phyloP scores from a whole-genome alignment of 2,329 filamentous ascomycete species.

The Cytospora piceicola region DNA sequence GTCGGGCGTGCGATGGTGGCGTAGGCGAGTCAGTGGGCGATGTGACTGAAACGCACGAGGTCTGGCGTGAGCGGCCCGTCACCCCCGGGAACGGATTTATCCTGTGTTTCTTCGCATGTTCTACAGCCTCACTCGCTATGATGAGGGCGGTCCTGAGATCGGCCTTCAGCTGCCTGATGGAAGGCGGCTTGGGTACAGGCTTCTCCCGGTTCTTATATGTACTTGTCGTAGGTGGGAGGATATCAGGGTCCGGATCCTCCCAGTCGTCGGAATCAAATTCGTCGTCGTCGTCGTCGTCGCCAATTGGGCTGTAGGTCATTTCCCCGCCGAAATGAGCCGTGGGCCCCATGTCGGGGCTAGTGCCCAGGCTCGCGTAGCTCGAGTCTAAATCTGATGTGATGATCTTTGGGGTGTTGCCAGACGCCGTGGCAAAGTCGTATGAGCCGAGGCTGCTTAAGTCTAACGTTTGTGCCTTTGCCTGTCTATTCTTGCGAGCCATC shows the following conservation, averaged over 20 bases:
- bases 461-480: slow-evolving; percentile 58
- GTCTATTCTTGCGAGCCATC: slow-evolving; percentile 69
- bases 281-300: slow-evolving; percentile 48
- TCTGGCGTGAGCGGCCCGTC: slow-evolving; percentile 36
- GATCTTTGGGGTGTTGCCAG: slow-evolving; percentile 41
- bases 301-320: slow-evolving; percentile 43
- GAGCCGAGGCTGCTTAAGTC: slow-evolving; percentile 60
- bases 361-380: slow-evolving; percentile 62
- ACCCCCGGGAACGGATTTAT: slow-evolving; percentile 32
- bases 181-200: slow-evolving; percentile 80
- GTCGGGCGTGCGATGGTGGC: slow-evolving; percentile 29
- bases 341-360: slow-evolving; percentile 58
- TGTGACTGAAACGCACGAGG: slow-evolving; percentile 28
- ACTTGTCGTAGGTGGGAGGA: slow-evolving; percentile 96
- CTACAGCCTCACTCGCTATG: slow-evolving; percentile 69
- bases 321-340: slow-evolving; percentile 39
- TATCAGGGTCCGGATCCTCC: slow-evolving; percentile 68
- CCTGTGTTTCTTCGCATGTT: slow-evolving; percentile 52
- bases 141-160: slow-evolving; percentile 69
- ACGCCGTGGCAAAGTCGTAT: slow-evolving; percentile 41
- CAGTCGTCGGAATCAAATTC: slow-evolving; percentile 62
- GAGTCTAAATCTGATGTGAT: slow-evolving; percentile 57
- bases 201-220: slow-evolving; percentile 89
- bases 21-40: slow-evolving; percentile 30
- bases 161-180: slow-evolving; percentile 74